phyloP scores from a whole-genome alignment of 331 rosid genomes.

The Saraca asoca region DNA sequence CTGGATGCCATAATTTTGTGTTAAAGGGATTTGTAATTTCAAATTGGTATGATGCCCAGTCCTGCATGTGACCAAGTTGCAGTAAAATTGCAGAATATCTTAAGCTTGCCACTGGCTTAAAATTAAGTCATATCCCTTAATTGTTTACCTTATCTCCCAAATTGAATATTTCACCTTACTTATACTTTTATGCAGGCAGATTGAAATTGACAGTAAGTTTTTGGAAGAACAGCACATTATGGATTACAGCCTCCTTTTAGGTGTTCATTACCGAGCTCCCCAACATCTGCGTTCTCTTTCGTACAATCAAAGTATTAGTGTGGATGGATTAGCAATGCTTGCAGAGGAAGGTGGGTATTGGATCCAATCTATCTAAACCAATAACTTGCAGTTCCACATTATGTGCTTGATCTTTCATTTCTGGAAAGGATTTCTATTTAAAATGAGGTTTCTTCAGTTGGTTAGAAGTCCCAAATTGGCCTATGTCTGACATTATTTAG shows the following conservation, averaged over 20 bases:
- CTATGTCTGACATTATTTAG: neutral
- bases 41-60: slow-evolving; percentile 10
- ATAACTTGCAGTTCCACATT: slow-evolving; percentile 19
- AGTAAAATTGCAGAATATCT: slow-evolving; percentile 14
- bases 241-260: slow-evolving; percentile 97
- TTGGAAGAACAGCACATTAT: slow-evolving; percentile 88
- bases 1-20: neutral
- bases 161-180: slow-evolving; percentile 22
- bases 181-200: slow-evolving; percentile 62
- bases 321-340: slow-evolving; percentile 79
- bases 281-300: slow-evolving; percentile 65
- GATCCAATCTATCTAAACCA: slow-evolving; percentile 11
- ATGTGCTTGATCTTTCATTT: slow-evolving; percentile 20
- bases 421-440: neutral
- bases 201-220: slow-evolving; percentile 88
- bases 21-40: neutral
- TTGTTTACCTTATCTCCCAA: slow-evolving; percentile 12
- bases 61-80: neutral
- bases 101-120: slow-evolving; percentile 1
- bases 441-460: slow-evolving; percentile 10
- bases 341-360: slow-evolving; percentile 83
- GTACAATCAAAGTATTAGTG: slow-evolving; percentile 44
- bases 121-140: slow-evolving; percentile 10
- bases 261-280: slow-evolving; percentile 99
- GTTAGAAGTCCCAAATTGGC: neutral